phyloP scores from a whole-genome alignment of 345 rosid genomes.

The Bruguiera parviflora region DNA sequence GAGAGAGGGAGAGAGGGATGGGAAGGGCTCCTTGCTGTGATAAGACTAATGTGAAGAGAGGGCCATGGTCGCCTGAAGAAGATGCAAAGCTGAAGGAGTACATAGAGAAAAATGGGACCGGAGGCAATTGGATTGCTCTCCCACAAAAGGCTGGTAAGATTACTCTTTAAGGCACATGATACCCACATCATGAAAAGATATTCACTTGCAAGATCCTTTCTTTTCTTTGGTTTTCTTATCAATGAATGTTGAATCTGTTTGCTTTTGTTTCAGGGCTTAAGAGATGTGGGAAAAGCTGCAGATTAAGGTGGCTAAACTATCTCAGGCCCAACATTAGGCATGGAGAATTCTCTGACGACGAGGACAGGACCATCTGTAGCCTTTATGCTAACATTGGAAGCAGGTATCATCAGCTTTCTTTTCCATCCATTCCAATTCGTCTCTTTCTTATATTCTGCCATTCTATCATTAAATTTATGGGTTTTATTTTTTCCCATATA shows the following conservation, averaged over 20 bases:
- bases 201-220: neutral
- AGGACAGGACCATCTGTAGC: slow-evolving; percentile 32
- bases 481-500: neutral
- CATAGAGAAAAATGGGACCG: slow-evolving; percentile 22
- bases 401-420: slow-evolving; percentile 12
- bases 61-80: slow-evolving; percentile 35
- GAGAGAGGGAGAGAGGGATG: slow-evolving; percentile 21
- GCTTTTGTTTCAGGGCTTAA: slow-evolving; percentile 22
- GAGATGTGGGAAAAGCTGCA: slow-evolving; percentile 38
- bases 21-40: slow-evolving; percentile 38
- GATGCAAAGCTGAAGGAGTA: slow-evolving; percentile 32
- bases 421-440: neutral
- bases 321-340: slow-evolving; percentile 34
- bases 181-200: neutral
- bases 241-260: neutral
- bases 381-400: slow-evolving; percentile 37
- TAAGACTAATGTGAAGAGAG: slow-evolving; percentile 29
- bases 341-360: slow-evolving; percentile 33
- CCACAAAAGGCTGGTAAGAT: slow-evolving; percentile 30
- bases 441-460: neutral
- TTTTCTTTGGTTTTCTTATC: neutral
- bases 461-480: neutral
- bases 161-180: neutral
- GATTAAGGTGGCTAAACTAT: slow-evolving; percentile 37
- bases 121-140: slow-evolving; percentile 32